phyloP scores from a whole-genome alignment of 257 asterid genomes.

The Solanum gandarillasii region DNA sequence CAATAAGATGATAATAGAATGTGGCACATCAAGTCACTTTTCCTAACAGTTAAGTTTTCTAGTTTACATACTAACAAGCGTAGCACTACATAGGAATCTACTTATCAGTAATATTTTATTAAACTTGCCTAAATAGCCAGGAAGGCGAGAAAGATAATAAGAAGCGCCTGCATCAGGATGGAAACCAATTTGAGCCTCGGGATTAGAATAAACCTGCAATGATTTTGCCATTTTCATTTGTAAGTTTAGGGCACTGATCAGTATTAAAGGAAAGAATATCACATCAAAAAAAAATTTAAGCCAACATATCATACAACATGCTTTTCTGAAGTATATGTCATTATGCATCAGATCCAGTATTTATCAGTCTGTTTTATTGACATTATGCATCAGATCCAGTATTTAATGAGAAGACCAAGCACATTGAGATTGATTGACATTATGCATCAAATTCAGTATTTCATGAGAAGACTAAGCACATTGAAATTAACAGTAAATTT shows the following conservation, averaged over 20 bases:
- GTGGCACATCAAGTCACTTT: not conserved
- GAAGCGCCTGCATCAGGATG: conserved; percentile 99
- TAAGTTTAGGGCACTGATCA: not conserved
- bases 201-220: conserved; percentile 62
- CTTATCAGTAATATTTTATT: not conserved
- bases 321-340: not conserved
- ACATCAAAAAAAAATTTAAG: not conserved
- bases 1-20: not conserved
- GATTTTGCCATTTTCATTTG: not conserved
- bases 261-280: not conserved
- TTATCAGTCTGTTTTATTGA: too few relatives aligned
- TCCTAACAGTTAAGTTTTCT: not conserved
- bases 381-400: too few relatives aligned
- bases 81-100: not conserved
- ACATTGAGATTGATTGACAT: too few relatives aligned
- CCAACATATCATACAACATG: not conserved
- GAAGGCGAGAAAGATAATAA: conserved; percentile 93
- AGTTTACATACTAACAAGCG: not conserved
- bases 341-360: too few relatives aligned
- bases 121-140: conserved; percentile 80
- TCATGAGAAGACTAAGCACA: too few relatives aligned
- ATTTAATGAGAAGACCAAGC: too few relatives aligned
- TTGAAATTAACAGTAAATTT: too few relatives aligned
- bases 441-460: too few relatives aligned
- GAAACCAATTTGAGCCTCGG: conserved; percentile 90